A percentile compares a stretch with the other conserved stretches of the same genome.
phyloP scores from a whole-genome alignment of 371 early-diverging fungal species.

The Apophysomyces elegans region DNA sequence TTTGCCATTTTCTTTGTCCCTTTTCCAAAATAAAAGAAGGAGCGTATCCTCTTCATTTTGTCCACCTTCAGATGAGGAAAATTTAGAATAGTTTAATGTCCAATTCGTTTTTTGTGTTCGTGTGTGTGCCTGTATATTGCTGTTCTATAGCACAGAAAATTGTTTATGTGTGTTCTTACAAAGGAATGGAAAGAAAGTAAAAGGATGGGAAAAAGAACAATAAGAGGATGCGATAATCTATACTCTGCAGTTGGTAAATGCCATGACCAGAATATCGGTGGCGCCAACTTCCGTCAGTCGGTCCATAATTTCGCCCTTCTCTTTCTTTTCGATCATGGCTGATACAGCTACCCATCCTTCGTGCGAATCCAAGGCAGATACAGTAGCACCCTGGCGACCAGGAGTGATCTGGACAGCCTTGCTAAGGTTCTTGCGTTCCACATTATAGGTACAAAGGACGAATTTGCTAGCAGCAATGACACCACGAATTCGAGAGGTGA shows the following conservation, averaged over 20 bases:
- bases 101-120: too few relatives aligned
- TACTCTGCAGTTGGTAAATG: constrained; percentile 81
- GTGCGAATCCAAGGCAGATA: constrained; percentile 82
- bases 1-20: constrained; percentile 1
- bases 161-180: neutral
- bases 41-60: neutral
- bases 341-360: constrained; percentile 90
- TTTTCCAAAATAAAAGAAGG: neutral
- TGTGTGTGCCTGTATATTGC: too few relatives aligned
- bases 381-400: constrained; percentile 91
- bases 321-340: constrained; percentile 83
- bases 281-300: constrained; percentile 89
- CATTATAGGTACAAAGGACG: constrained; percentile 91
- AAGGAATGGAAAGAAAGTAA: neutral
- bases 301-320: constrained; percentile 90
- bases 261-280: constrained; percentile 86
- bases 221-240: constrained; percentile 30
- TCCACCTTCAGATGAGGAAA: neutral
- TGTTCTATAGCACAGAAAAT: too few relatives aligned
- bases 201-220: neutral
- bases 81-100: neutral
- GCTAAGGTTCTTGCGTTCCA: constrained; percentile 64
- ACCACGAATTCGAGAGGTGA: constrained; percentile 87
- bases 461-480: constrained; percentile 87
- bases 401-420: constrained; percentile 83